Percentiles rank a stretch among this genome's conserved stretches.
Conservation (phyloP, 108 stramenopile genomes). For the Pseudonitzschia multiseries region DNA sequence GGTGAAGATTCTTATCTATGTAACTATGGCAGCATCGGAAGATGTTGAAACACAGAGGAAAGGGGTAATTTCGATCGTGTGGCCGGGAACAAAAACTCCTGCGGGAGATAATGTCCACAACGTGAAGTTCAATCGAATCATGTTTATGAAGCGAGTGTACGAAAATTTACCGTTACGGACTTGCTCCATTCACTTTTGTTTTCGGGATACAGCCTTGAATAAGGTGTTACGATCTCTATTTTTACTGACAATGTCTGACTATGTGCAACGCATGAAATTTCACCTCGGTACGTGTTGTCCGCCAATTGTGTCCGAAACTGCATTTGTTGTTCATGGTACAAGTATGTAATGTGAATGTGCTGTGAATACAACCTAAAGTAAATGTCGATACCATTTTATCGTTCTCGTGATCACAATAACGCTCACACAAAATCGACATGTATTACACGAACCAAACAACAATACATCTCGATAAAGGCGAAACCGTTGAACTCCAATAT, state of each 20-base stretch:
- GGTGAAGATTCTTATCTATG: slow-evolving; percentile 12
- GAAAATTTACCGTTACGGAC: slow-evolving; percentile 2
- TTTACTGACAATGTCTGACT: background rate
- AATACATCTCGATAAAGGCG: background rate
- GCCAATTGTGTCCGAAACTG: no score
- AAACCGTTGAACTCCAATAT: slow-evolving; percentile 16
- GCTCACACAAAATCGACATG: background rate
- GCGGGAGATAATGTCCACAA: background rate
- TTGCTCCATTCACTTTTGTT: slow-evolving; percentile 10
- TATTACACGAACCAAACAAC: background rate
- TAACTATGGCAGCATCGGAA: background rate
- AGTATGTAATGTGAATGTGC: background rate
- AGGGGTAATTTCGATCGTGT: slow-evolving; percentile 8
- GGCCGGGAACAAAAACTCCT: slow-evolving; percentile 8
- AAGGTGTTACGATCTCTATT: slow-evolving; percentile 3
- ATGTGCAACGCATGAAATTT: slow-evolving; percentile 11
- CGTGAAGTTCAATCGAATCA: background rate
- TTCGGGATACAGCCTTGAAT: background rate
- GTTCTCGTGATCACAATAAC: background rate
- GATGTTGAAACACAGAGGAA: slow-evolving; percentile 17
- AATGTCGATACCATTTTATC: background rate
- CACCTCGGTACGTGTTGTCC: slow-evolving; percentile 1
- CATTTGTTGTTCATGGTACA: no score
- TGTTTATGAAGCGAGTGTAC: slow-evolving; percentile 12
- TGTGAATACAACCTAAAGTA: background rate